These are phyloP conservation scores for Ligustrum vulgare DNA, from an alignment of 257 asterid species.

Conservation along the genomic window DNA sequence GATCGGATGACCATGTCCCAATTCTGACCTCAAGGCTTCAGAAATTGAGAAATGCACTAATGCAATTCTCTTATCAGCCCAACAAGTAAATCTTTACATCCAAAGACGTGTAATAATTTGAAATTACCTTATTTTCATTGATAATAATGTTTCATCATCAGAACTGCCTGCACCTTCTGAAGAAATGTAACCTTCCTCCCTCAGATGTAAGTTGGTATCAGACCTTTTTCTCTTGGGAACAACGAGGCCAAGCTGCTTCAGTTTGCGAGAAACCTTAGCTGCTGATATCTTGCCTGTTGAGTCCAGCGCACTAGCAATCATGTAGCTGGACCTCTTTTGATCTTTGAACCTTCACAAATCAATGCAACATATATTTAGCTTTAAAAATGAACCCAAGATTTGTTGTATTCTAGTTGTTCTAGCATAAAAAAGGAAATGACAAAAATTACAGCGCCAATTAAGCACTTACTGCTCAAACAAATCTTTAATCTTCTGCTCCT, in stretches of 20 bases:
- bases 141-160: constrained; percentile 63
- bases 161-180: constrained; percentile 48
- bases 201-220: constrained; percentile 42
- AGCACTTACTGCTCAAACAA: constrained; percentile 82
- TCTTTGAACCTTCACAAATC: constrained; percentile 70
- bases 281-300: constrained; percentile 62
- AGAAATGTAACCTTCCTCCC: constrained; percentile 54
- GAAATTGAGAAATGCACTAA: neutral
- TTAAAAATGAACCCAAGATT: neutral
- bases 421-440: constrained; percentile 11
- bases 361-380: constrained; percentile 20
- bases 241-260: constrained; percentile 84
- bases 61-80: constrained; percentile 11
- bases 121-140: constrained; percentile 62
- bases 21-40: neutral
- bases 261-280: constrained; percentile 71
- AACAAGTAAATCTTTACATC: constrained; percentile 14
- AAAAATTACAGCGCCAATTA: constrained; percentile 9
- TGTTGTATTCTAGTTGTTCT: constrained; percentile 12
- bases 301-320: constrained; percentile 90
- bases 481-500: constrained; percentile 77
- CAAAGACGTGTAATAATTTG: constrained; percentile 13
- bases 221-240: constrained; percentile 52
- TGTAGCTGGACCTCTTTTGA: constrained; percentile 77
- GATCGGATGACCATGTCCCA: constrained; percentile 13